Evolutionary conservation across 176 grass and related monocot genomes (phyloP).

Genomic region (Oryza officinalis): DNA sequence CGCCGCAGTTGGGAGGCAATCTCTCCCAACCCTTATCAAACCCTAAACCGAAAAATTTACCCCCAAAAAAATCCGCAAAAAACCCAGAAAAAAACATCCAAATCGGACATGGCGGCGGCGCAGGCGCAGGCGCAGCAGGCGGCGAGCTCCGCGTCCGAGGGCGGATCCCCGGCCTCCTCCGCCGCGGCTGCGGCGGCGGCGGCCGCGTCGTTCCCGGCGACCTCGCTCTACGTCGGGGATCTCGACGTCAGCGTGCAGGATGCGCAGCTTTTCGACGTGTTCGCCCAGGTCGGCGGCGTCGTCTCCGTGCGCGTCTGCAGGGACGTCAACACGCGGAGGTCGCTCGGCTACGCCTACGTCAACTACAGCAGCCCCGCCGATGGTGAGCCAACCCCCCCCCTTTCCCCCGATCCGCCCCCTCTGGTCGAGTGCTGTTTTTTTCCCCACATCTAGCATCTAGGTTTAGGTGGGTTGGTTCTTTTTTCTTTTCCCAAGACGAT

Average conservation of each 20-base stretch:
- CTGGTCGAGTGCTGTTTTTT: background rate
- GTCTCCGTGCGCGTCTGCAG: conserved; percentile 96
- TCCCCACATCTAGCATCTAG: background rate
- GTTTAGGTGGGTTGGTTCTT: background rate
- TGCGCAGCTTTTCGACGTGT: conserved; percentile 85
- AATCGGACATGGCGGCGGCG: conserved; percentile 31
- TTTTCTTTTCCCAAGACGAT: no score
- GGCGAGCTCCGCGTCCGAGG: conserved; percentile 37
- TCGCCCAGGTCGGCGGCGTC: conserved; percentile 84
- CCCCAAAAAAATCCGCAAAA: conserved; percentile 57
- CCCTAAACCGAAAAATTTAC: conserved; percentile 50
- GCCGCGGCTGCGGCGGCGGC: background rate
- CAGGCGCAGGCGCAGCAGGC: conserved; percentile 37
- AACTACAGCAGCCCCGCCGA: conserved; percentile 84
- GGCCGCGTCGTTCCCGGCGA: conserved; percentile 54
- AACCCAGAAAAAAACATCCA: conserved; percentile 23
- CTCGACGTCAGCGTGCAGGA: conserved; percentile 80
- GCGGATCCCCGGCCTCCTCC: conserved; percentile 28
- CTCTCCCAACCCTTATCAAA: conserved; percentile 58
- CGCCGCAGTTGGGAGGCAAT: conserved; percentile 53
- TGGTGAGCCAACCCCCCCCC: conserved; percentile 43
- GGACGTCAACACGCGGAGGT: conserved; percentile 73
- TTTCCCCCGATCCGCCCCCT: background rate
- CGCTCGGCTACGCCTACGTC: conserved; percentile 94
- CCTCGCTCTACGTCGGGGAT: conserved; percentile 92